A percentile compares a stretch with the other conserved stretches of the same genome.
Evolutionary conservation across 2,329 filamentous ascomycete species (phyloP).

Genomic region (Davidsoniella eucalypti): DNA sequence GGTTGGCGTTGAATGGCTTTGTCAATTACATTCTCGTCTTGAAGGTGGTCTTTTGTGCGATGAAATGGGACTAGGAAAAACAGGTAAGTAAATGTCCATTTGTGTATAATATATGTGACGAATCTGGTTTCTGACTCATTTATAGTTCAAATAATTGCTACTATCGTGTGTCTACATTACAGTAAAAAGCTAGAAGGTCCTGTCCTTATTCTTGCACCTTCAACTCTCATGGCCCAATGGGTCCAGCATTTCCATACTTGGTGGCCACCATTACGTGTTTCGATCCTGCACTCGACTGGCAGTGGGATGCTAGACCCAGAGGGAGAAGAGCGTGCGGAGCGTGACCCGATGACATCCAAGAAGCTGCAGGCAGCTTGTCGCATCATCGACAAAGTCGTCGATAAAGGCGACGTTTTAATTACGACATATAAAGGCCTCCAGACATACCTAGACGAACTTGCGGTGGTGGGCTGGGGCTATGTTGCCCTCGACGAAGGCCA

Average conservation of each 20-base stretch:
- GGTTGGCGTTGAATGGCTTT: conserved; percentile 90
- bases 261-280: conserved; percentile 98
- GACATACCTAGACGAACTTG: conserved; percentile 68
- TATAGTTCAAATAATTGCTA: conserved; percentile 46
- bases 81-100: conserved; percentile 22
- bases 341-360: conserved; percentile 27
- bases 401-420: conserved; percentile 80
- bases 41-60: conserved; percentile 93
- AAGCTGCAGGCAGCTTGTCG: conserved; percentile 54
- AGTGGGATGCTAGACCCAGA: conserved; percentile 90
- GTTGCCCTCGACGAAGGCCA: conserved; percentile 93
- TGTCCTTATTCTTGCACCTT: conserved; percentile 80
- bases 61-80: conserved; percentile 98
- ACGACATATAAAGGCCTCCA: conserved; percentile 95
- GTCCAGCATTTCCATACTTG: conserved; percentile 96
- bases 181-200: conserved; percentile 73
- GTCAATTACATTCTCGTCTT: conserved; percentile 74
- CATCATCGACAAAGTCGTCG: conserved; percentile 67
- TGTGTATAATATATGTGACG: background rate
- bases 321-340: conserved; percentile 35
- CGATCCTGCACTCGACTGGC: conserved; percentile 85
- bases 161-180: conserved; percentile 81
- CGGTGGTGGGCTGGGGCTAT: conserved; percentile 79
- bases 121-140: background rate
- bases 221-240: conserved; percentile 93